Evolutionary conservation across 768 basidiomycete species (phyloP).

Genomic region (Lactifluus pinguis): DNA sequence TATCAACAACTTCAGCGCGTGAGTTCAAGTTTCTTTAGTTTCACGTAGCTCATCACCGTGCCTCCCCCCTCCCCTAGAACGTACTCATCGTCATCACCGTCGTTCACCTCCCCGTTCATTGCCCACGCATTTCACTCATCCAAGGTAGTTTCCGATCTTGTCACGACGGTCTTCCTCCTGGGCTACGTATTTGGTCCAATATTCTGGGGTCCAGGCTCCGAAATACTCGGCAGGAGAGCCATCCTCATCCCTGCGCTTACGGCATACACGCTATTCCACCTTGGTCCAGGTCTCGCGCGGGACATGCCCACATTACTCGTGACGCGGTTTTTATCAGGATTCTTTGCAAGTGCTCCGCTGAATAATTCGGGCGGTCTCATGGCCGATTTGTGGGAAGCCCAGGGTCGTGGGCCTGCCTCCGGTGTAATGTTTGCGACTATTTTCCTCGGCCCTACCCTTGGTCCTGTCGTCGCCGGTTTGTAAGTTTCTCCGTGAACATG

Average conservation of each 20-base stretch:
- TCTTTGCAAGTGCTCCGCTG: constrained; percentile 20
- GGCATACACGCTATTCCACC: constrained; percentile 7
- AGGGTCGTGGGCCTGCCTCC: constrained; percentile 14
- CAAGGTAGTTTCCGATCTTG: constrained; percentile 4
- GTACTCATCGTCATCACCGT: constrained; percentile 10
- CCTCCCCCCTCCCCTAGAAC: background rate
- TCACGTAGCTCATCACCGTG: background rate
- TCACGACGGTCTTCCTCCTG: constrained; percentile 9
- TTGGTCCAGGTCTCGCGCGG: constrained; percentile 9
- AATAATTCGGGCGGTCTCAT: constrained; percentile 19
- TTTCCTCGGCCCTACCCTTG: constrained; percentile 22
- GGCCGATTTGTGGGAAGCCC: constrained; percentile 22
- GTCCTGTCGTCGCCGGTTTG: constrained; percentile 19
- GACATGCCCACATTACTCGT: constrained; percentile 15
- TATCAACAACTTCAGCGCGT: background rate
- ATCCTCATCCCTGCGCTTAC: constrained; percentile 8
- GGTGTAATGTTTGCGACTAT: constrained; percentile 15
- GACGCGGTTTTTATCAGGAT: constrained; percentile 22
- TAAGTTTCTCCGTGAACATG: background rate
- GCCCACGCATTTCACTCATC: background rate
- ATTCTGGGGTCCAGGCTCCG: constrained; percentile 19
- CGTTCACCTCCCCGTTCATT: background rate
- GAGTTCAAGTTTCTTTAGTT: background rate
- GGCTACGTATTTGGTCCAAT: constrained; percentile 13
- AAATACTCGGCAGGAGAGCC: constrained; percentile 15